Evolutionary conservation across 225 moss, liverwort and hornwort genomes (phyloP).

Genomic region (Anthoceros angustus): DNA sequence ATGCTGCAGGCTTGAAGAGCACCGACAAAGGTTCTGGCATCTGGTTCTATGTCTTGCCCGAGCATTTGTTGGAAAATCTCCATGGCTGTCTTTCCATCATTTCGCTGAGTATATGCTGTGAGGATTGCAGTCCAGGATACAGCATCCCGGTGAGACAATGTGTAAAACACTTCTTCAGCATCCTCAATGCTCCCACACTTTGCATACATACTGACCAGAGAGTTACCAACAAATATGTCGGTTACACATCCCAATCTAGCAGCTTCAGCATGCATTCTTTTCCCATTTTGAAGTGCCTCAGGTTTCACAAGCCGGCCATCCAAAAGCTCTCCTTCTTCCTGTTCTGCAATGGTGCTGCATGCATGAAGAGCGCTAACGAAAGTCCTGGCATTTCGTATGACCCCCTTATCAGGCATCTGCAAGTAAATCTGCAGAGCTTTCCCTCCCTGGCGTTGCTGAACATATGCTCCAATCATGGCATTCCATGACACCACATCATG

Average conservation of each 20-base stretch:
- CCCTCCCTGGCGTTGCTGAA: neutral
- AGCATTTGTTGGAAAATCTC: neutral
- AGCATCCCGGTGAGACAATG: neutral
- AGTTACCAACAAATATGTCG: neutral
- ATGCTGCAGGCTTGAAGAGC: neutral
- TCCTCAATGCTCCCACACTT: neutral
- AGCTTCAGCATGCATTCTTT: neutral
- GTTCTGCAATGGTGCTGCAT: neutral
- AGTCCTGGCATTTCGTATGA: neutral
- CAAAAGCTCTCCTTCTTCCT: neutral
- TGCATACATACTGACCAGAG: neutral
- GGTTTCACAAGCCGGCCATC: neutral
- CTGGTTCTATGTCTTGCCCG: neutral
- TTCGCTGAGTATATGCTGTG: neutral
- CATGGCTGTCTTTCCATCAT: neutral
- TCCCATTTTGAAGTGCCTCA: neutral
- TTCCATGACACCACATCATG: slow-evolving; percentile 1
- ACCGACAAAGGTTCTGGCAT: neutral
- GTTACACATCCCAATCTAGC: neutral
- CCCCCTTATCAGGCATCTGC: neutral
- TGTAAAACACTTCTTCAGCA: neutral
- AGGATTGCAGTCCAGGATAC: neutral
- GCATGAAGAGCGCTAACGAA: neutral
- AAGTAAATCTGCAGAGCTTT: neutral
- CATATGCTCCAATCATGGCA: neutral